Evolutionary conservation across 129 eudicot genomes (phyloP).

Genomic region (Arctium minus): DNA sequence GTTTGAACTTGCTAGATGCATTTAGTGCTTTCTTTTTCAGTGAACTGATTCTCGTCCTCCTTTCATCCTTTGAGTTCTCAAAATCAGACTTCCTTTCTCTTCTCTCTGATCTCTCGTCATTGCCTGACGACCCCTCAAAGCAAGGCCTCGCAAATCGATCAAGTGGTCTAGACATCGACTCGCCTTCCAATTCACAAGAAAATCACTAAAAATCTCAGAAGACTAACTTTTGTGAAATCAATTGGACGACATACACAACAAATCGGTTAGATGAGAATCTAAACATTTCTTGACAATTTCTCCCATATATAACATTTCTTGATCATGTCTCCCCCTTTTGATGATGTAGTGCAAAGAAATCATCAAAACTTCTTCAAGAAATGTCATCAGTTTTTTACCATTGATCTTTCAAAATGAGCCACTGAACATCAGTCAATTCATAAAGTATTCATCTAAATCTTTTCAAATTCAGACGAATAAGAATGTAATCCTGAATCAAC

Average conservation of each 20-base stretch:
- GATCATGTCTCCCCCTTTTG: too few species aligned
- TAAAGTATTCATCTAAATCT: too few species aligned
- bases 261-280: not conserved
- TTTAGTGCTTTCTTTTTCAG: conserved; percentile 85
- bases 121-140: conserved; percentile 82
- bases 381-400: too few species aligned
- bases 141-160: conserved; percentile 93
- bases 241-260: not conserved
- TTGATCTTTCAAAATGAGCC: too few species aligned
- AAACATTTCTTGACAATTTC: not conserved
- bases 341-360: too few species aligned
- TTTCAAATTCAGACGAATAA: too few species aligned
- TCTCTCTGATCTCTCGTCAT: conserved; percentile 58
- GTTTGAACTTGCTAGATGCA: conserved; percentile 81
- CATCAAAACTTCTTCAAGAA: too few species aligned
- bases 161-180: conserved; percentile 79
- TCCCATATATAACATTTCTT: too few species aligned
- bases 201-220: not conserved
- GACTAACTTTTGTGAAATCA: not conserved
- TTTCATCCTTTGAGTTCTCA: conserved; percentile 90
- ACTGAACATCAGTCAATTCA: too few species aligned
- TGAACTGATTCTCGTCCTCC: conserved; percentile 71
- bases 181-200: conserved; percentile 9
- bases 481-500: too few species aligned
- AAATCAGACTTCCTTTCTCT: conserved; percentile 93